Conservation (phyloP, 805 yeast species). For the Yarrowia sp. region DNA sequence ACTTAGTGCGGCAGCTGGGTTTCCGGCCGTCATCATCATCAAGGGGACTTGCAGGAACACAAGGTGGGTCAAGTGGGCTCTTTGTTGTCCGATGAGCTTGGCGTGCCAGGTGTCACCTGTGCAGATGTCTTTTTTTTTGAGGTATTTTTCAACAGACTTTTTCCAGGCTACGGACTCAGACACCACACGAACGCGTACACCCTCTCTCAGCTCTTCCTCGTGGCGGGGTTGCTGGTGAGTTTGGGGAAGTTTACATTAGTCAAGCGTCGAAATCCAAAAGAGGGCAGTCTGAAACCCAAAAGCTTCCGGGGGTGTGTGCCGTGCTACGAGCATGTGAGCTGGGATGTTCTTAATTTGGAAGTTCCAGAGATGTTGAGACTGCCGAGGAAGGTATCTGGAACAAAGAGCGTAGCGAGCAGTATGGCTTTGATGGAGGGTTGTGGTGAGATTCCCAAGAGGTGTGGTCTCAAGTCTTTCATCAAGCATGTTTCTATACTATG, state of each 20-base stretch:
- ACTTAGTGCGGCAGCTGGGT: slow-evolving; percentile 1
- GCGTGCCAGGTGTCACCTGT: neutral
- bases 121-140: no score
- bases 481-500: neutral
- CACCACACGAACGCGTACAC: no score
- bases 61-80: neutral
- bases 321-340: neutral
- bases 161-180: no score
- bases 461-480: no score
- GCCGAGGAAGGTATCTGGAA: no score
- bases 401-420: no score
- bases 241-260: slow-evolving; percentile 3
- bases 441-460: neutral
- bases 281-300: neutral
- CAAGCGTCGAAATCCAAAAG: neutral
- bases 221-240: neutral
- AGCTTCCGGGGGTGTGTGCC: neutral
- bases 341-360: neutral
- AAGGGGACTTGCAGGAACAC: no score
- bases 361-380: neutral
- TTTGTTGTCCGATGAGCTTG: slow-evolving; percentile 2
- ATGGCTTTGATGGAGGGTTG: no score
- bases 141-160: no score
- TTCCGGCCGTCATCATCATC: neutral
- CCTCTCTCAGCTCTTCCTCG: neutral